Evolutionary conservation across 768 basidiomycete genomes (phyloP), one percentile per base, ranked within the genome.

Genomic region (Tylopilus felleus): DNA sequence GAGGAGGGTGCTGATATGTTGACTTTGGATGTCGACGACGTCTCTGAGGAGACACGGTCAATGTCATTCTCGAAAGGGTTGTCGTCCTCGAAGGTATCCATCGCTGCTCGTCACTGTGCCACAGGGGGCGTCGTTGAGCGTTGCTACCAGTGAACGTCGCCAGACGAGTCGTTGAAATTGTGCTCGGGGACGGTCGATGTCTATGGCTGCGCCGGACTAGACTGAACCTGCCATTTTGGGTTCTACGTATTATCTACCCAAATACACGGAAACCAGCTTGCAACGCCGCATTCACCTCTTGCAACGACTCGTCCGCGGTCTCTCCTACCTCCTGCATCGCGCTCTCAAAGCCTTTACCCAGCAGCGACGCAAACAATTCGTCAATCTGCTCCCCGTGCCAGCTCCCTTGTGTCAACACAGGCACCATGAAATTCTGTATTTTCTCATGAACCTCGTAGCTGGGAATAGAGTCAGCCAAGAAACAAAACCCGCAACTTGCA

Each of bases 301-400:
- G 75, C 49, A 66, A 46, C 36, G 64, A 58, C 33, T 54, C 61
- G 8, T 65, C 64, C 29, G 59, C 67, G 35, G 72, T 71, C 46
- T 71, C 56, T n/a, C 62, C 65, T 42, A 50, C 61, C 46, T 50
- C 59, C 42, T 52, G 59, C 57, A 64, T 61, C 14, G 71, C 65
- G 45, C 66, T 65, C 61, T 82, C 80, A 51, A 82, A 84, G 8
- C 86, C 86, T 66, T 79, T 85, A 1, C 95, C 94, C 28, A 98
- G 77, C 41, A 99, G 70, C 27, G 90, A 92, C 23, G 84, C 79
- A 71, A 99, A 98, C 50, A 98, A 72, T 68, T 98, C 96, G 65
- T 99, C 95, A 50, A 94, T 81, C 73, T 98, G 97, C 65, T 93
- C 93, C 55, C 98, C 93, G 59, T 96, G 93, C 97, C 97, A 99